These are phyloP conservation scores for Fusarium sp. DNA, from an alignment of 2,329 filamentous ascomycete genomes.

Conservation along the genomic window DNA sequence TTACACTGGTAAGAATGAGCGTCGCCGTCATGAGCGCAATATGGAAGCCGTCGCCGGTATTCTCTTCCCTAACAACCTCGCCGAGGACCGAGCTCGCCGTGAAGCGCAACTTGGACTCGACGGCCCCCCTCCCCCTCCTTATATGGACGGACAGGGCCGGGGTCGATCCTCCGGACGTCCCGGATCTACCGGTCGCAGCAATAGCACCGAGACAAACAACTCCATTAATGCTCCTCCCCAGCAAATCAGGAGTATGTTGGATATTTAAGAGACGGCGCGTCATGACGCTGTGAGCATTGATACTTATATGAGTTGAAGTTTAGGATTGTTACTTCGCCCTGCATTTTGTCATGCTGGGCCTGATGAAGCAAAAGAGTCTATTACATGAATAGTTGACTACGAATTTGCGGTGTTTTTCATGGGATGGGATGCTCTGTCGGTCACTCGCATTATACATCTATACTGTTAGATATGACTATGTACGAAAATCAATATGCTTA, in stretches of 20 bases:
- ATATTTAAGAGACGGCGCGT: conserved; percentile 52
- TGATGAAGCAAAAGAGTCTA: conserved; percentile 12
- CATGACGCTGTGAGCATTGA: neutral
- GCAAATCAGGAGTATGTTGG: conserved; percentile 67
- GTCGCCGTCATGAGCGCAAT: conserved; percentile 56
- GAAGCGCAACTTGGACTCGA: conserved; percentile 55
- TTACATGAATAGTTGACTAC: conserved; percentile 16
- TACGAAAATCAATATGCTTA: conserved; percentile 28
- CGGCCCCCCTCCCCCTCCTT: conserved; percentile 56
- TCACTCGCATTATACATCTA: neutral
- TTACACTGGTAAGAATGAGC: conserved; percentile 57
- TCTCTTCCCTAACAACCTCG: conserved; percentile 58
- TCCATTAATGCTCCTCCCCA: conserved; percentile 62
- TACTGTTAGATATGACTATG: conserved; percentile 13
- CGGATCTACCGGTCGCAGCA: conserved; percentile 52
- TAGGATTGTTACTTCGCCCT: conserved; percentile 1
- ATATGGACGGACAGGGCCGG: conserved; percentile 44
- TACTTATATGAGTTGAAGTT: neutral
- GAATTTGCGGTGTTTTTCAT: neutral
- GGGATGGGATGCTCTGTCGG: neutral
- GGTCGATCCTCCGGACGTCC: conserved; percentile 38
- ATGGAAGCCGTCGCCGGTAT: conserved; percentile 56
- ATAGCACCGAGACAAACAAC: conserved; percentile 57
- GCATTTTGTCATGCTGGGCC: conserved; percentile 10
- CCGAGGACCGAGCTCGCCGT: conserved; percentile 47